Conservation (phyloP, 2,329 filamentous ascomycete genomes). For the Alternaria rosae region DNA sequence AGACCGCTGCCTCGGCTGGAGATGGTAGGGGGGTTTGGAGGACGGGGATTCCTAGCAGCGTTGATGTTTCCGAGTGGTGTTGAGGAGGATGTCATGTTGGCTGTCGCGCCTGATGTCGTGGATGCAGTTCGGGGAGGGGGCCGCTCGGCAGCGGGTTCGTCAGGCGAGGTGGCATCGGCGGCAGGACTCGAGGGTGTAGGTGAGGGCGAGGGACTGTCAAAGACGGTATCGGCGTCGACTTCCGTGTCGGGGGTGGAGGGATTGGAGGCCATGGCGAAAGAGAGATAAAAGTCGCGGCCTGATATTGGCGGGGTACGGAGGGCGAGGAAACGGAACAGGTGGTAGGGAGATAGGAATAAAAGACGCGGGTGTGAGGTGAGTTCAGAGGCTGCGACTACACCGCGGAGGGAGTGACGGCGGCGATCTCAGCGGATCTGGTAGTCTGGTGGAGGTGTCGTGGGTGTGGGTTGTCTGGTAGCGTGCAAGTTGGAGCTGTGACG, state of each 20-base stretch:
- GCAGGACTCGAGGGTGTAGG: constrained; percentile 31
- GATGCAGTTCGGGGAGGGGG: constrained; percentile 67
- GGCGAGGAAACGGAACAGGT: constrained; percentile 2
- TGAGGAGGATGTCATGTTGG: constrained; percentile 79
- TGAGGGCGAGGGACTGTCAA: constrained; percentile 43
- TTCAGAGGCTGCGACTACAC: constrained; percentile 23
- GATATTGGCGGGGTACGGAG: constrained; percentile 27
- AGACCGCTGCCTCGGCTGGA: constrained; percentile 60
- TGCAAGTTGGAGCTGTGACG: constrained; percentile 23
- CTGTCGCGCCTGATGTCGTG: constrained; percentile 54
- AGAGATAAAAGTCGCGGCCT: constrained; percentile 12
- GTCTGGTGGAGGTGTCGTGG: constrained; percentile 26
- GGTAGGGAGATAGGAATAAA: constrained; percentile 17
- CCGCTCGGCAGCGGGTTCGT: constrained; percentile 46
- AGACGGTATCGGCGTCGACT: constrained; percentile 41
- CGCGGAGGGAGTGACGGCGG: constrained; percentile 17
- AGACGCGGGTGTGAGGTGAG: constrained; percentile 9
- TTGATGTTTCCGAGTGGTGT: constrained; percentile 81
- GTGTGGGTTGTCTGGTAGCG: constrained; percentile 29
- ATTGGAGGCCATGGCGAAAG: constrained; percentile 40
- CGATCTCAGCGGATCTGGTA: constrained; percentile 19
- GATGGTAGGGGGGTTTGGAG: constrained; percentile 50
- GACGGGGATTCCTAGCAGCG: constrained; percentile 65
- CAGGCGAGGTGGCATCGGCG: constrained; percentile 26
- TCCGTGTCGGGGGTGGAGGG: constrained; percentile 42